Conservation (phyloP, 352 stramenopile species). For the Globisporangium viniferum region DNA sequence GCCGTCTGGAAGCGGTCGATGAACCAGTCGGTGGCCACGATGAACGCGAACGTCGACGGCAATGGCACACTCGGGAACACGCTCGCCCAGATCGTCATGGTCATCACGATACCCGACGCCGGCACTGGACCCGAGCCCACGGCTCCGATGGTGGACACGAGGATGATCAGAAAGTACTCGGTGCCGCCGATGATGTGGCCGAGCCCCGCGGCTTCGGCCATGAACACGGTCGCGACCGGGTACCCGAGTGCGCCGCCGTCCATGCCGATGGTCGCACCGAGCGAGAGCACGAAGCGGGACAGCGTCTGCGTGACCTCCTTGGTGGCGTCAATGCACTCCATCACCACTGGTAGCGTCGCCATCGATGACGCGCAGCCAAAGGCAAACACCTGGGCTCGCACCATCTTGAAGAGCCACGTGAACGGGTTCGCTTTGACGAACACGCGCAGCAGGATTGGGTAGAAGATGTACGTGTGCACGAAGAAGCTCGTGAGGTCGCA, state of each 20-base stretch:
- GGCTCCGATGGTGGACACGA: conserved; percentile 25
- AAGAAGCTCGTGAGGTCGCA: conserved; percentile 13
- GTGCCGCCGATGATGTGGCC: conserved; percentile 18
- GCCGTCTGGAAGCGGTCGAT: conserved; percentile 52
- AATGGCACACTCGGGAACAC: conserved; percentile 27
- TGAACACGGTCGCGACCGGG: conserved; percentile 34
- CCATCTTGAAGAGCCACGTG: conserved; percentile 13
- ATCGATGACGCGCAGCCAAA: conserved; percentile 37
- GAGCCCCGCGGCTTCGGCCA: conserved; percentile 24
- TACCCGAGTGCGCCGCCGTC: conserved; percentile 28
- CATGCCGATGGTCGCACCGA: conserved; percentile 51
- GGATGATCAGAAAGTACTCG: conserved; percentile 23
- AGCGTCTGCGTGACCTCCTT: conserved; percentile 53
- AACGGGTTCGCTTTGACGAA: conserved; percentile 28
- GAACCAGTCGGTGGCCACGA: conserved; percentile 63
- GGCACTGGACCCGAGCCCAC: conserved; percentile 25
- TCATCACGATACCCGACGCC: conserved; percentile 21
- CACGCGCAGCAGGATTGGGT: conserved; percentile 19
- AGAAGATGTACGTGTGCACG: conserved; percentile 23
- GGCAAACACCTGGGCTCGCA: conserved; percentile 70
- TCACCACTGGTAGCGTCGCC: conserved; percentile 27
- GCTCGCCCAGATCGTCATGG: conserved; percentile 28
- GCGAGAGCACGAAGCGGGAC: conserved; percentile 53
- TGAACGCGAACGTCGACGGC: conserved; percentile 46
- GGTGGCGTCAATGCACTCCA: conserved; percentile 67